Conservation (phyloP, 176 grass and related monocot species). For the Cenchrus purpureus region DNA sequence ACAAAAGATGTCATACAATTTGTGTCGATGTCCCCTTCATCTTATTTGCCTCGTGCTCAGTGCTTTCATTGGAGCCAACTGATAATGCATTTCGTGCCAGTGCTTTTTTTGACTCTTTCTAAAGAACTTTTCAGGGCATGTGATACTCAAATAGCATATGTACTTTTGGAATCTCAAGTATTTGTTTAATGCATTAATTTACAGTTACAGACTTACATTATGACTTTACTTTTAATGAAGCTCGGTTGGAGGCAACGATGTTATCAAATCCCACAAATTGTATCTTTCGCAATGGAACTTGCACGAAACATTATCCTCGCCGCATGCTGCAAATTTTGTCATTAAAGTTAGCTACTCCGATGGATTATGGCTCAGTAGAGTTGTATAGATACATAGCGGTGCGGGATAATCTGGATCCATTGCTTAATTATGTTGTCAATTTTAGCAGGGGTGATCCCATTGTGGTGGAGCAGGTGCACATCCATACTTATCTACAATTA, state of each 20-base stretch:
- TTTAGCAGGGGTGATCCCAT: constrained; percentile 7
- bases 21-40: not conserved
- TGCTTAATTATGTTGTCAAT: constrained; percentile 12
- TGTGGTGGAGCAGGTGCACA: not conserved
- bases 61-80: not conserved
- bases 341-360: not conserved
- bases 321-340: constrained; percentile 9
- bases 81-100: not conserved
- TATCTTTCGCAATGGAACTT: not conserved
- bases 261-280: constrained; percentile 19
- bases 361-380: not conserved
- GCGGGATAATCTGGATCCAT: not conserved
- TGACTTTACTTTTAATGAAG: constrained; percentile 19
- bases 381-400: constrained; percentile 12
- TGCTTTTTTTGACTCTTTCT: not conserved
- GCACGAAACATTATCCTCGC: not conserved
- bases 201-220: not conserved
- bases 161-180: constrained; percentile 1
- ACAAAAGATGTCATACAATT: not conserved
- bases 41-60: not conserved
- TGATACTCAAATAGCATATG: not conserved
- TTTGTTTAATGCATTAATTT: constrained; percentile 11
- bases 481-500: not conserved
- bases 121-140: not conserved
- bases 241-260: not conserved